phyloP scores from a whole-genome alignment of 73 alveolate species.

The Uronychia setigera region DNA sequence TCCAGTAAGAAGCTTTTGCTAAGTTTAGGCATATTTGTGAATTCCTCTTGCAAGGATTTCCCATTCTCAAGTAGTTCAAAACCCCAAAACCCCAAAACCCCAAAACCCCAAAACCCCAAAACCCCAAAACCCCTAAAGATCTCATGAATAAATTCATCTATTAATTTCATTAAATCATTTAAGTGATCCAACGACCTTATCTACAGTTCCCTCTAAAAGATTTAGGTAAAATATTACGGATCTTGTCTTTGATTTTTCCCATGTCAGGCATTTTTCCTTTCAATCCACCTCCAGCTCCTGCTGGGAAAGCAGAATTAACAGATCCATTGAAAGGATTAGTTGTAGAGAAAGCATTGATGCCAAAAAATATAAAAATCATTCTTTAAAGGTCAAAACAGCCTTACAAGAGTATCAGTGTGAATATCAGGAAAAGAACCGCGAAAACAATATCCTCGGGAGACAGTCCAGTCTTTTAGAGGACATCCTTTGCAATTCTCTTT shows the following conservation, averaged over 20 bases:
- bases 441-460: conserved; percentile 11
- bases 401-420: conserved; percentile 13
- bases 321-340: conserved; percentile 11
- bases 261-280: too few species aligned
- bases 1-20: too few species aligned
- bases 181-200: too few species aligned
- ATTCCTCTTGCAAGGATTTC: neutral
- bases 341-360: conserved; percentile 22
- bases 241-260: too few species aligned
- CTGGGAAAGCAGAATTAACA: conserved; percentile 18
- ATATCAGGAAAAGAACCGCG: neutral
- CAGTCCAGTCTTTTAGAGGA: conserved; percentile 12
- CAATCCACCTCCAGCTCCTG: conserved; percentile 30
- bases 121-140: too few species aligned
- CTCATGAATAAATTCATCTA: too few species aligned
- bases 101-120: too few species aligned
- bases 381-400: neutral
- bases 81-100: conserved; percentile 29
- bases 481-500: conserved; percentile 2
- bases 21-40: too few species aligned
- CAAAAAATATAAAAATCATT: conserved; percentile 24
- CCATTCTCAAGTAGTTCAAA: neutral
- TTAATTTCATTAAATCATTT: too few species aligned
- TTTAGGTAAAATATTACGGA: too few species aligned
- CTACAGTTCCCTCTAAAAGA: too few species aligned